Conservation (phyloP, 31 red algal species). For the Pterothamnion heteromorphum region DNA sequence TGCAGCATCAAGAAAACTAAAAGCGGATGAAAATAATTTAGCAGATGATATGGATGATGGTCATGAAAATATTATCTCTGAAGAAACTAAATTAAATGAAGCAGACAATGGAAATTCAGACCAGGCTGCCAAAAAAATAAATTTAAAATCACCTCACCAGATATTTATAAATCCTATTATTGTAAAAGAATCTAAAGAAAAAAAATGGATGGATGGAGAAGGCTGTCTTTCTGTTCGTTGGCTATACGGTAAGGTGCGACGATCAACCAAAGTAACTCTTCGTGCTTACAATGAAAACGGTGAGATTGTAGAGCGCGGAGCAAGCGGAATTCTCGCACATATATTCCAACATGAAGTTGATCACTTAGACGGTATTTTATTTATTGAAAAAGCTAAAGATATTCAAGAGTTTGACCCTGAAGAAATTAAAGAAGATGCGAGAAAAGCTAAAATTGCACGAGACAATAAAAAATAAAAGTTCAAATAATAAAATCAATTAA, state of each 20-base stretch:
- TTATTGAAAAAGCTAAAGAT: constrained; percentile 20
- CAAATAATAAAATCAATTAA: neutral
- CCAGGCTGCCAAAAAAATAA: no score
- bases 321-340: neutral
- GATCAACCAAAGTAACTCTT: neutral
- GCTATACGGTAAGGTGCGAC: neutral
- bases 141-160: no score
- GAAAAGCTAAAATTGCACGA: neutral
- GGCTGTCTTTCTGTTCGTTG: constrained; percentile 31
- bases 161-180: constrained; percentile 34
- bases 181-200: neutral
- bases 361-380: constrained; percentile 37
- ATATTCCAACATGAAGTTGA: constrained; percentile 24
- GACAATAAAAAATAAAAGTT: neutral
- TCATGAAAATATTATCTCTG: no score
- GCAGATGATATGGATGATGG: no score
- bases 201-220: neutral
- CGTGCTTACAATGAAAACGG: neutral
- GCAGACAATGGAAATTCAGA: no score
- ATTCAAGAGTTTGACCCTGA: neutral
- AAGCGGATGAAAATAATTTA: no score
- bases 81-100: no score
- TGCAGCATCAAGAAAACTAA: no score
- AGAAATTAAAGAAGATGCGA: neutral
- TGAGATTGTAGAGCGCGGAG: neutral